A percentile compares a stretch with the other conserved stretches of the same genome.
Conservation (phyloP, 768 basidiomycete species). For the Kwoniella sp. region DNA sequence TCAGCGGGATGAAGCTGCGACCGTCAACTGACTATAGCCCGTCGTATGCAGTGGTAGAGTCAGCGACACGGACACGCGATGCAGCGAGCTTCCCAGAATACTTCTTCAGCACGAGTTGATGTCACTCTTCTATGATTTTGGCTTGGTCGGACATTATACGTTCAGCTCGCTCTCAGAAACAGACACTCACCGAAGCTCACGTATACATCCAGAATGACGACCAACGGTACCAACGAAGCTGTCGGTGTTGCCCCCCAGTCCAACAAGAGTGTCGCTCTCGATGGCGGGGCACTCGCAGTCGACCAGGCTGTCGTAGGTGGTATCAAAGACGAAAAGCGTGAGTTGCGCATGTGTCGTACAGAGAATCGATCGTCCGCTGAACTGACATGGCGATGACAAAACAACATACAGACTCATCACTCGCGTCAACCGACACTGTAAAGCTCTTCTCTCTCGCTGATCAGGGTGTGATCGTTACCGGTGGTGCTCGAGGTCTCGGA, state of each 20-base stretch:
- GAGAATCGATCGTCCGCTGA: too few relatives aligned
- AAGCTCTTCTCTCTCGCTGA: slow-evolving; percentile 39
- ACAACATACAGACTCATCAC: slow-evolving; percentile 17
- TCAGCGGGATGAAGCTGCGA: too few relatives aligned
- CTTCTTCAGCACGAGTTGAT: too few relatives aligned
- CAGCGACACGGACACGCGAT: too few relatives aligned
- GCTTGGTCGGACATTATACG: too few relatives aligned
- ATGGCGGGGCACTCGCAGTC: background rate
- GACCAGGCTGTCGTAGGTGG: slow-evolving; percentile 10
- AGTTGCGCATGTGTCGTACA: background rate
- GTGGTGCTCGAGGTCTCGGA: slow-evolving; percentile 47
- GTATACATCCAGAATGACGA: background rate
- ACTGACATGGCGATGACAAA: too few relatives aligned
- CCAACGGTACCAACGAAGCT: slow-evolving; percentile 1
- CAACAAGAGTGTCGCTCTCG: slow-evolving; percentile 1
- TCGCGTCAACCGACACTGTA: slow-evolving; percentile 18
- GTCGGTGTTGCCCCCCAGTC: background rate
- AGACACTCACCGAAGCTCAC: too few relatives aligned
- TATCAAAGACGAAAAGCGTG: slow-evolving; percentile 1
- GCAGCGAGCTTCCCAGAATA: too few relatives aligned
- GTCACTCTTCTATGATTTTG: too few relatives aligned
- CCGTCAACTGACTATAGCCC: too few relatives aligned
- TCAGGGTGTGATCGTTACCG: slow-evolving; percentile 44
- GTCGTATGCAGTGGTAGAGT: too few relatives aligned
- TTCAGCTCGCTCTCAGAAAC: too few relatives aligned